phyloP scores from a whole-genome alignment of 2,329 filamentous ascomycete genomes.

The Trichoderma sp. region DNA sequence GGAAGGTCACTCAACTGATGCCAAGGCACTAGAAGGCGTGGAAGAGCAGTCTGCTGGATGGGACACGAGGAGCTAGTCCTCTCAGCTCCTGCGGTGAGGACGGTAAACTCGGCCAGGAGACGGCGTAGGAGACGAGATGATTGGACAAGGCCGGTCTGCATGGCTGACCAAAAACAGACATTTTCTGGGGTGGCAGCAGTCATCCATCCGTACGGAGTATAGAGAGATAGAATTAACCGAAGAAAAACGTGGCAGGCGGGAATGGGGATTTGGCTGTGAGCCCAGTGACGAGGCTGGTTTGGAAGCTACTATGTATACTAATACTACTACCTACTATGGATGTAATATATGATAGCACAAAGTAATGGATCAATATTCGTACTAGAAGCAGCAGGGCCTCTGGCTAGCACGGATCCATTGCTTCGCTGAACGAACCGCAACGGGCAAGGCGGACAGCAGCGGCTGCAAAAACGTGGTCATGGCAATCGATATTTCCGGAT shows the following conservation, averaged over 20 bases:
- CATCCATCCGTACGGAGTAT: neutral
- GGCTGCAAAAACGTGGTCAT: conserved; percentile 1
- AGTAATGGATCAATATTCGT: too few relatives aligned
- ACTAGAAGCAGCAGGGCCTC: neutral
- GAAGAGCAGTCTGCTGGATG: neutral
- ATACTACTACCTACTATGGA: too few relatives aligned
- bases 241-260: neutral
- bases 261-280: neutral
- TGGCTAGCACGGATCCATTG: neutral
- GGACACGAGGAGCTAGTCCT: neutral
- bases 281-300: neutral
- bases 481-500: neutral
- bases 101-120: neutral
- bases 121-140: neutral
- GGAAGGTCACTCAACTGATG: neutral
- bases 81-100: conserved; percentile 9
- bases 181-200: neutral
- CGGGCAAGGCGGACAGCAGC: neutral
- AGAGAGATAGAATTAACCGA: neutral
- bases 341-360: too few relatives aligned
- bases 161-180: neutral
- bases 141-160: neutral
- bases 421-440: conserved; percentile 2
- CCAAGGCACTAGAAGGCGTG: neutral
- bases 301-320: neutral